Conservation (phyloP, 345 rosid species). For the Sisymbrium irio region DNA sequence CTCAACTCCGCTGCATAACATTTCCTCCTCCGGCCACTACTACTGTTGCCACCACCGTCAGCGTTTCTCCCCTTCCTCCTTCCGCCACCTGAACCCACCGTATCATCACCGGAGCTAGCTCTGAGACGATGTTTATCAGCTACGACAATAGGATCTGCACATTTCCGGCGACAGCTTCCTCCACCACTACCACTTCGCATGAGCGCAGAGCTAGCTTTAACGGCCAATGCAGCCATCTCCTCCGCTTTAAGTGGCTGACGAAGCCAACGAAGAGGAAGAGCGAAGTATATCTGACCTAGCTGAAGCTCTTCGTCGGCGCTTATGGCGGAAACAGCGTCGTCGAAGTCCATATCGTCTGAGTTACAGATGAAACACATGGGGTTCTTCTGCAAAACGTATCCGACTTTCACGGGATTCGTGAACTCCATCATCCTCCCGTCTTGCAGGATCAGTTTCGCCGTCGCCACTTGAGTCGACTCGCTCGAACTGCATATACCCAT, state of each 20-base stretch:
- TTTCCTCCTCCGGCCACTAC: slow-evolving; percentile 40
- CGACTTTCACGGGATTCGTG: slow-evolving; percentile 70
- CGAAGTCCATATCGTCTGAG: slow-evolving; percentile 96
- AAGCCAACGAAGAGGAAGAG: slow-evolving; percentile 63
- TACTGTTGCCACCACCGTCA: slow-evolving; percentile 18
- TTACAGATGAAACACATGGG: slow-evolving; percentile 76
- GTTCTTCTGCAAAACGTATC: slow-evolving; percentile 55
- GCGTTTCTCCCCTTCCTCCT: slow-evolving; percentile 26
- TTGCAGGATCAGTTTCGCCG: slow-evolving; percentile 76
- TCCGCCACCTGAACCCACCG: slow-evolving; percentile 19
- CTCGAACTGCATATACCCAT: slow-evolving; percentile 95
- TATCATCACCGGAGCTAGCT: slow-evolving; percentile 16
- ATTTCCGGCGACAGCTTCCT: slow-evolving; percentile 24
- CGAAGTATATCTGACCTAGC: slow-evolving; percentile 85
- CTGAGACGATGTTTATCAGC: slow-evolving; percentile 26
- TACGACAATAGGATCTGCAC: slow-evolving; percentile 29
- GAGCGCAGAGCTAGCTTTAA: slow-evolving; percentile 89
- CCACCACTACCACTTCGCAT: slow-evolving; percentile 27
- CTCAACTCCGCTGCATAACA: slow-evolving; percentile 55
- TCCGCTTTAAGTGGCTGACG: slow-evolving; percentile 64
- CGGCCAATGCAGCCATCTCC: slow-evolving; percentile 99
- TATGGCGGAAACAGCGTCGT: slow-evolving; percentile 64
- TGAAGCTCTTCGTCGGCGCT: slow-evolving; percentile 71
- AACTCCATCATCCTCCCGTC: slow-evolving; percentile 84
- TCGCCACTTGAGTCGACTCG: slow-evolving; percentile 61